Conservation (phyloP, 306 rosid species). For the Malus sylvestris region DNA sequence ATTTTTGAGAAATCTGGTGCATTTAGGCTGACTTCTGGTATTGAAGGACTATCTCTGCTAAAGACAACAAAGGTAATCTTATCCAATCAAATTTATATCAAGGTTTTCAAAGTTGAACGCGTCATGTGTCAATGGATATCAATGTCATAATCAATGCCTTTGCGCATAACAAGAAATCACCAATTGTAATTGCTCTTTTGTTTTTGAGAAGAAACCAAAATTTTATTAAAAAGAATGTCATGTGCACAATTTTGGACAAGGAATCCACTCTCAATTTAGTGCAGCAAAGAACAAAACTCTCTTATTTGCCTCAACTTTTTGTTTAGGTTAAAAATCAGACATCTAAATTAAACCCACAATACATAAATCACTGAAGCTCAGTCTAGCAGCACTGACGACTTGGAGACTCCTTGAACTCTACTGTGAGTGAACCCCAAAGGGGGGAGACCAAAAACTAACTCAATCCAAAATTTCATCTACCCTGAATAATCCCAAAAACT, state of each 20-base stretch:
- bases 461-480: background rate
- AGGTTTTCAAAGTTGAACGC: background rate
- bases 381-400: background rate
- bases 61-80: conserved; percentile 75
- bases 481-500: background rate
- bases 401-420: background rate
- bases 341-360: background rate
- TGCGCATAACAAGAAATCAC: background rate
- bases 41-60: conserved; percentile 69
- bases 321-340: background rate
- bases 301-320: background rate
- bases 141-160: background rate
- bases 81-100: background rate
- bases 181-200: background rate
- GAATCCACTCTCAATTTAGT: background rate
- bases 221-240: background rate
- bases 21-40: conserved; percentile 69
- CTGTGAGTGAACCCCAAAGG: background rate
- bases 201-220: background rate
- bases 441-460: background rate
- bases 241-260: background rate
- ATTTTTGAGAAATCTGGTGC: conserved; percentile 58
- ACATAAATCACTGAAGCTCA: background rate
- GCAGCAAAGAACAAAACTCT: background rate
- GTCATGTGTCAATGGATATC: background rate